Conservation (phyloP, 768 basidiomycete genomes). For the Pleurotus platypus region DNA sequence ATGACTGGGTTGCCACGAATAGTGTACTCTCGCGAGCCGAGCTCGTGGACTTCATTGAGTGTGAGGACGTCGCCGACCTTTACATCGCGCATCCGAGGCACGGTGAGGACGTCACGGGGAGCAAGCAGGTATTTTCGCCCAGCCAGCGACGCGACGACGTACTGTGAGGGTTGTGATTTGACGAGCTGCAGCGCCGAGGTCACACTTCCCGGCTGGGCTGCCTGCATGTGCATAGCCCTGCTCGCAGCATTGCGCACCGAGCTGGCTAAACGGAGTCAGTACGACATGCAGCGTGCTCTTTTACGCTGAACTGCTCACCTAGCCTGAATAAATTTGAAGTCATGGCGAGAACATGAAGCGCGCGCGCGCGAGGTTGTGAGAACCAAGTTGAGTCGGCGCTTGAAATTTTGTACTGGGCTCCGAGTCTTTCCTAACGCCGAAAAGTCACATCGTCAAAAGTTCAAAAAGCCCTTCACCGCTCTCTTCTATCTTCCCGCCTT, state of each 20-base stretch:
- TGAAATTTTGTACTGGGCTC: background rate
- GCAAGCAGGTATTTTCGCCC: slow-evolving; percentile 88
- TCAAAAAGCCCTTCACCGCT: slow-evolving; percentile 7
- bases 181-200: slow-evolving; percentile 73
- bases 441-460: slow-evolving; percentile 8
- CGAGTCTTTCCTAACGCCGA: slow-evolving; percentile 10
- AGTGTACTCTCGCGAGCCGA: slow-evolving; percentile 94
- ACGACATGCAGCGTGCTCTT: background rate
- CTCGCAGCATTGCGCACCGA: background rate
- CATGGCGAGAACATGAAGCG: background rate
- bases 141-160: slow-evolving; percentile 85
- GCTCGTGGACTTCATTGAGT: slow-evolving; percentile 86
- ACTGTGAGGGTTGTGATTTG: slow-evolving; percentile 88
- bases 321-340: slow-evolving; percentile 1
- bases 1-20: slow-evolving; percentile 77
- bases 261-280: background rate
- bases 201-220: slow-evolving; percentile 31
- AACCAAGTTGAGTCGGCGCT: slow-evolving; percentile 2
- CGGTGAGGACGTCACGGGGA: slow-evolving; percentile 88
- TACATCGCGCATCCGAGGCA: slow-evolving; percentile 84
- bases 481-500: slow-evolving; percentile 37
- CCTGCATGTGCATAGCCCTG: background rate
- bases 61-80: slow-evolving; percentile 81
- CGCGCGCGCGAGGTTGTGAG: background rate
- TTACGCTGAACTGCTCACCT: background rate